Evolutionary conservation across 208 protist species (phyloP).

Genomic region (Leishmania gerbilli): DNA sequence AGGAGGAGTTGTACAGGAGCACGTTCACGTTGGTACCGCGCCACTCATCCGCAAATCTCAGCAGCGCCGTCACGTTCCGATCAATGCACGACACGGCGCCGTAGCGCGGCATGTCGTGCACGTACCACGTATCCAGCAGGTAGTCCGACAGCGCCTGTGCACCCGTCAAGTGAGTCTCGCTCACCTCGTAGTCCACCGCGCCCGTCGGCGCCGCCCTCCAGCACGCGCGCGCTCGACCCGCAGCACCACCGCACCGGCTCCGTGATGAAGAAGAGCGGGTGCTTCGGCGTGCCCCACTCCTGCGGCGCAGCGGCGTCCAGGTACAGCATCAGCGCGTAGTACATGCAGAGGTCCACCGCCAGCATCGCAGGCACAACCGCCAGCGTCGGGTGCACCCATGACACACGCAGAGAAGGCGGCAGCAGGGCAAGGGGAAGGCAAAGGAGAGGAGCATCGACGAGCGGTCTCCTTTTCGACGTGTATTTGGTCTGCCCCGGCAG

Average conservation of each 20-base stretch:
- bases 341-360: constrained; percentile 50
- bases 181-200: constrained; percentile 6
- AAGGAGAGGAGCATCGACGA: too few relatives aligned
- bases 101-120: constrained; percentile 12
- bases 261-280: constrained; percentile 70
- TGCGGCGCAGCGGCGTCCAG: constrained; percentile 66
- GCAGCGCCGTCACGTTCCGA: not conserved
- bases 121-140: constrained; percentile 36
- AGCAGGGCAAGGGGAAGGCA: too few relatives aligned
- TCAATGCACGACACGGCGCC: constrained; percentile 28
- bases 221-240: not conserved
- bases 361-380: constrained; percentile 25
- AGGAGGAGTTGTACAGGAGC: constrained; percentile 17
- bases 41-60: not conserved
- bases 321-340: constrained; percentile 74
- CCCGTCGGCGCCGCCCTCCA: constrained; percentile 28
- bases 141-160: constrained; percentile 49
- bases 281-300: constrained; percentile 56
- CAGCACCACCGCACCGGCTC: constrained; percentile 35
- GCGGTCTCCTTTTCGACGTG: too few relatives aligned
- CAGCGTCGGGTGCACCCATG: constrained; percentile 7
- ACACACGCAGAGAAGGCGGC: too few relatives aligned
- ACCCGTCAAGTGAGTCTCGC: constrained; percentile 5
- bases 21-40: constrained; percentile 8
- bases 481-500: too few relatives aligned